These are phyloP conservation scores for Trametes punicea DNA, from an alignment of 768 basidiomycete species.

Conservation along the genomic window DNA sequence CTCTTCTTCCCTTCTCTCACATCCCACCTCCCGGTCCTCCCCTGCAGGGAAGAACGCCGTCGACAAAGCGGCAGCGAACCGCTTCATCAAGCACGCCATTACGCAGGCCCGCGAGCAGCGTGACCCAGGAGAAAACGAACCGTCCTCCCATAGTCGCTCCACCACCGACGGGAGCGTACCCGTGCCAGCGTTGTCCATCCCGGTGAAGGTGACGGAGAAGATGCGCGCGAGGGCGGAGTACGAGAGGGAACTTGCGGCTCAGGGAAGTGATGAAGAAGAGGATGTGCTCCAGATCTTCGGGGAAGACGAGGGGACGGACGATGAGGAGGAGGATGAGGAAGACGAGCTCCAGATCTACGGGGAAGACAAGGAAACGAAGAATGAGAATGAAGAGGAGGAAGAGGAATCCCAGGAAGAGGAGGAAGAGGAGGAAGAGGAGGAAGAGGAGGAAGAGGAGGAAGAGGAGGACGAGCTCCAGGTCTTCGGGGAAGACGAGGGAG, in stretches of 20 bases:
- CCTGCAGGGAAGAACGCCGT: conserved; percentile 42
- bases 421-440: too few species aligned
- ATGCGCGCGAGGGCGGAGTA: conserved; percentile 70
- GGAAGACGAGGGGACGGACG: conserved; percentile 40
- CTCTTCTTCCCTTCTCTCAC: not conserved
- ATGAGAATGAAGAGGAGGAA: conserved; percentile 37
- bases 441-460: too few species aligned
- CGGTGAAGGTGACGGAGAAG: conserved; percentile 62
- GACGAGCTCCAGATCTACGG: conserved; percentile 37
- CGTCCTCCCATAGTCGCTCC: conserved; percentile 19
- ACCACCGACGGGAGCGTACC: conserved; percentile 6
- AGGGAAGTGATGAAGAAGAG: conserved; percentile 41
- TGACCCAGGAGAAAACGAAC: conserved; percentile 21
- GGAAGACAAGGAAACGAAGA: conserved; percentile 37
- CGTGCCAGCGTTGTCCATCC: conserved; percentile 32
- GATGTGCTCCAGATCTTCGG: conserved; percentile 12
- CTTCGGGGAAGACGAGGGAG: conserved; percentile 35
- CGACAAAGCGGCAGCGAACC: conserved; percentile 74
- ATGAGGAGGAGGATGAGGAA: conserved; percentile 22
- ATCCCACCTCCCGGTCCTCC: not conserved
- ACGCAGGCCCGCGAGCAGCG: conserved; percentile 46
- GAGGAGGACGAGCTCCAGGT: conserved; percentile 13
- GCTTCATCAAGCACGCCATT: conserved; percentile 85
- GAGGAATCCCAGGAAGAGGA: not conserved
- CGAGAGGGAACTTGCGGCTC: conserved; percentile 50